Evolutionary conservation across 1,284 basidiomycete species (phyloP).

Genomic region (Microbotryum intermedium): DNA sequence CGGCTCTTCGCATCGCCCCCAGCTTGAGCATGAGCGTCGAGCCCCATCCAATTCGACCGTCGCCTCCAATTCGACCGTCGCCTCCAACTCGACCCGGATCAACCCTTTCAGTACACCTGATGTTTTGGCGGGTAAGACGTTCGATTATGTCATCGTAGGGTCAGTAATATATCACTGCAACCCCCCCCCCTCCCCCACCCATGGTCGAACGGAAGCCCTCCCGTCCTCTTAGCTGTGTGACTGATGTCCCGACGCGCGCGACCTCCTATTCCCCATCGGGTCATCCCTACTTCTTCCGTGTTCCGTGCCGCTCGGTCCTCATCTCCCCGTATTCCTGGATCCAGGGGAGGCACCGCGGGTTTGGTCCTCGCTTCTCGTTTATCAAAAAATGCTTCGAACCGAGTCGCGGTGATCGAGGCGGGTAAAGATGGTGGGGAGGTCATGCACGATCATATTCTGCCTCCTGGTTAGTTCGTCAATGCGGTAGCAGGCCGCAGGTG

Average conservation of each 20-base stretch:
- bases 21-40: too few species aligned
- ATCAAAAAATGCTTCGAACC: constrained; percentile 61
- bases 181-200: too few species aligned
- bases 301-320: neutral
- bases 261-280: neutral
- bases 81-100: too few species aligned
- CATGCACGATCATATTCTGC: constrained; percentile 23
- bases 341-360: constrained; percentile 58
- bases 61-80: too few species aligned
- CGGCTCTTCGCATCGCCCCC: too few species aligned
- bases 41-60: too few species aligned
- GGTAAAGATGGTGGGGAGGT: constrained; percentile 54
- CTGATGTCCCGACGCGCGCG: neutral
- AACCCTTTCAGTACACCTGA: neutral
- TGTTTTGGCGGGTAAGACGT: constrained; percentile 6
- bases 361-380: constrained; percentile 61
- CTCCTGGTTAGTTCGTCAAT: neutral
- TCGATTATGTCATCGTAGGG: constrained; percentile 29
- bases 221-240: neutral
- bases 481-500: too few species aligned
- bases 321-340: constrained; percentile 19
- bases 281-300: neutral
- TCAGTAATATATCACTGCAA: constrained; percentile 1
- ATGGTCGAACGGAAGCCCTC: neutral
- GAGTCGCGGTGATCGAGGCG: constrained; percentile 57